Conservation (phyloP, 129 eudicot genomes). For the Pulicaria dysenterica region DNA sequence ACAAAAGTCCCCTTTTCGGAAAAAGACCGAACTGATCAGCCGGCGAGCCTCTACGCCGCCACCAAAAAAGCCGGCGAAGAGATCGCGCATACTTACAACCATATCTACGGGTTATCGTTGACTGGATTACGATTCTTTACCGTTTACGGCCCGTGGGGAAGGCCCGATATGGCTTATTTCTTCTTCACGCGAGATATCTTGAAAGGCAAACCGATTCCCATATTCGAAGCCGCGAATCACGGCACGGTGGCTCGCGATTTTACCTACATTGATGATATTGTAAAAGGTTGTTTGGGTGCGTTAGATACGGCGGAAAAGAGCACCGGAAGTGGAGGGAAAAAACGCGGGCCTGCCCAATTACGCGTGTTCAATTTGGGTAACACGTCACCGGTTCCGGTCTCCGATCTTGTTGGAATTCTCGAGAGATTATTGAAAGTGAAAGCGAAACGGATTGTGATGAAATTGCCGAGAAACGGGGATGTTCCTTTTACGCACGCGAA, state of each 20-base stretch:
- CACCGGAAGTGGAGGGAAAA: conserved; percentile 87
- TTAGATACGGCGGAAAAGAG: conserved; percentile 88
- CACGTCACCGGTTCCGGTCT: conserved; percentile 79
- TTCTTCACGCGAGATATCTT: conserved; percentile 70
- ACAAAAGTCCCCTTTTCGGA: conserved; percentile 84
- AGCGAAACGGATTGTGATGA: conserved; percentile 64
- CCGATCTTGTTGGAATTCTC: conserved; percentile 70
- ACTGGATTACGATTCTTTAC: conserved; percentile 83
- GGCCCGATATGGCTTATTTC: conserved; percentile 94
- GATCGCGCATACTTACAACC: conserved; percentile 84
- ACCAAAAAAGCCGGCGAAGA: conserved; percentile 89
- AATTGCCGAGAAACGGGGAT: conserved; percentile 84
- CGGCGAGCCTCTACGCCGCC: conserved; percentile 85
- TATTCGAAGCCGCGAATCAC: conserved; percentile 73
- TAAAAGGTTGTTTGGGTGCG: conserved; percentile 83
- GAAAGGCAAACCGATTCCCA: conserved; percentile 62
- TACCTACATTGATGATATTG: conserved; percentile 84
- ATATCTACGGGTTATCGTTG: conserved; percentile 71
- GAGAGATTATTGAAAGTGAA: conserved; percentile 73
- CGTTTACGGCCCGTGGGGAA: conserved; percentile 96
- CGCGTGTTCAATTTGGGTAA: conserved; percentile 81
- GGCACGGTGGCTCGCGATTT: conserved; percentile 87
- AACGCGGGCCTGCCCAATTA: conserved; percentile 72
- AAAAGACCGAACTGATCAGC: conserved; percentile 78
- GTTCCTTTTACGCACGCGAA: conserved; percentile 85